phyloP scores from a whole-genome alignment of 1,284 basidiomycete genomes.

The Apiotrichum montevideense region DNA sequence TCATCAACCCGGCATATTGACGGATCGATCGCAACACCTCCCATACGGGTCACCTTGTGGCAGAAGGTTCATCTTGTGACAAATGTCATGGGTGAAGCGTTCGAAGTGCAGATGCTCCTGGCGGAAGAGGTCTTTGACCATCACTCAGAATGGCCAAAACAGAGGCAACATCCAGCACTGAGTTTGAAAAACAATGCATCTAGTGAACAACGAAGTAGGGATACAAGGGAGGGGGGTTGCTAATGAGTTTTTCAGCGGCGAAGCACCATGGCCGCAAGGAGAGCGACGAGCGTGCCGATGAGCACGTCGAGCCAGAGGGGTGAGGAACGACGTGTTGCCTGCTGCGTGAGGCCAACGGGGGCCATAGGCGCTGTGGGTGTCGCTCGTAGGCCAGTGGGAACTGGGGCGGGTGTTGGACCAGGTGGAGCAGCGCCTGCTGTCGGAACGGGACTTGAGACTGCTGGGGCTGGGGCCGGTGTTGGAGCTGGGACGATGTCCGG shows the following conservation, averaged over 20 bases:
- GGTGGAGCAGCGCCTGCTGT: neutral
- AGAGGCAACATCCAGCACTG: no score
- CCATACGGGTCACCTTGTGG: no score
- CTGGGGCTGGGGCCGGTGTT: neutral
- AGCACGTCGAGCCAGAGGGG: slow-evolving; percentile 17
- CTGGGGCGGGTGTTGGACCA: neutral
- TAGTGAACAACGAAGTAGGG: neutral
- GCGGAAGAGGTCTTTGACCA: no score
- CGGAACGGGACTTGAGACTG: neutral
- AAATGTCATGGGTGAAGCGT: no score
- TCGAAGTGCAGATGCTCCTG: no score
- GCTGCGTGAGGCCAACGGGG: neutral
- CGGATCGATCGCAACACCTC: no score
- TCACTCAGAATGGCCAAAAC: no score
- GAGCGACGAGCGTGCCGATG: slow-evolving; percentile 38
- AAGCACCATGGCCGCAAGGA: slow-evolving; percentile 13
- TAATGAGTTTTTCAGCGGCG: neutral
- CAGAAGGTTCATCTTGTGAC: no score
- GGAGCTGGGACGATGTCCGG: neutral
- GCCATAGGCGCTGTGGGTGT: neutral
- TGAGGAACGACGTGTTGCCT: neutral
- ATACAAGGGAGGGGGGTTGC: neutral
- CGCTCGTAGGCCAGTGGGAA: no score
- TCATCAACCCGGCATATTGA: no score
- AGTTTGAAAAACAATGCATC: neutral